Base-by-base conservation (phyloP, 768 basidiomycete genomes). In the Boletus reticulatus region DNA sequence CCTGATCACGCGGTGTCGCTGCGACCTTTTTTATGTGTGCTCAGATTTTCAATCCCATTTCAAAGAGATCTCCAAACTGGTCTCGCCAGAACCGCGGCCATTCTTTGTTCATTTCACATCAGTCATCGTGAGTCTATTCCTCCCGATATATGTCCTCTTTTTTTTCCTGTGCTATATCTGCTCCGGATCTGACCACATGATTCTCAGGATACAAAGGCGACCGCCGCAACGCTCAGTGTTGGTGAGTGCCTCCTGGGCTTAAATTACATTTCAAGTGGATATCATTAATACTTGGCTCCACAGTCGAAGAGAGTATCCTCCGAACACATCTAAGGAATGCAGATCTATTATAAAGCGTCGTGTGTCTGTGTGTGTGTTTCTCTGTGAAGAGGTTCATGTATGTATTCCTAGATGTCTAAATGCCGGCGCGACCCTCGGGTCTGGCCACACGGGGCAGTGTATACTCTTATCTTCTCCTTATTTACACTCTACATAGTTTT, bases 31-130 rank as follows among this genome's bases (percentile, higher is more conserved):
- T 46, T 34, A 22, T 38, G 32, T 44, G 39, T 39, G 32, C 37
- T 43, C 56, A 92, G 89, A 91, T 69, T 89, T 92, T 71, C 84
- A 86, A 61, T 82, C 85, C 55, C 88, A 90, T 65, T 91, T 92
- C 71, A 88, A 82, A 65, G 89, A 91, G 50, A 87, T 89, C 37
- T 78, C 79, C 44, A 83, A 79, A 58, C 76, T 78, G 43, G 72
- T 78, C 59, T 89, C 89, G 1, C 85, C 87, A 13, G 76, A 80
- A 24, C 79, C 81, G 41, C 80, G 89, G 6, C 80, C 83, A 1
- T 89, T 89, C 69, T 87, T 83, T 61, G 78, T 85, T 50, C 85
- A 90, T 74, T 76, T 87, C 38, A 92, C 89, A 36, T 87, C 88
- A 48, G 87, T 90, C 48, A 82, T 91, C 58, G 89, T 91, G 66